phyloP scores from a whole-genome alignment of 441 rosid species.

The Pelargonium australe region DNA sequence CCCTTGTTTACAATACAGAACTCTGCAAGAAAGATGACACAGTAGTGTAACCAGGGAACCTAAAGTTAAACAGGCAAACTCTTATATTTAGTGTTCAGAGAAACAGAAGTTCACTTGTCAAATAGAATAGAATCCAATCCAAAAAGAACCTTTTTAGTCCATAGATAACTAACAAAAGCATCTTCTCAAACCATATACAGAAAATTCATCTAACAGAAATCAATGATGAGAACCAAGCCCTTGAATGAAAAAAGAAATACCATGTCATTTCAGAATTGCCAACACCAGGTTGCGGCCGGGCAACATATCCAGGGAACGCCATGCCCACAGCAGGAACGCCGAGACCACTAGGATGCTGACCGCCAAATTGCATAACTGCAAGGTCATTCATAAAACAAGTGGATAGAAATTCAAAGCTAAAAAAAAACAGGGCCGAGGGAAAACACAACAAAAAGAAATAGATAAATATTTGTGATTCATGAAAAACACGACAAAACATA shows the following conservation, averaged over 20 bases:
- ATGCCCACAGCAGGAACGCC: slow-evolving; percentile 92
- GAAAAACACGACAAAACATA: too few species aligned
- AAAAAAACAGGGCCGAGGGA: not conserved
- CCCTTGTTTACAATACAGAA: not conserved
- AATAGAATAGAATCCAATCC: not conserved
- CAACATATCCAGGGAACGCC: slow-evolving; percentile 98
- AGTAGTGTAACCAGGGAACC: too few species aligned
- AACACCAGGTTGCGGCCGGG: slow-evolving; percentile 73
- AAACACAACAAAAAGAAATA: not conserved
- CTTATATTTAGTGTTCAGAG: not conserved
- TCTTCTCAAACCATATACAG: not conserved
- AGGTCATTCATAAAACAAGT: slow-evolving; percentile 16
- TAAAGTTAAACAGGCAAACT: not conserved
- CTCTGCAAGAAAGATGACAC: not conserved
- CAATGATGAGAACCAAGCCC: not conserved
- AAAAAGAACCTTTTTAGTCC: not conserved
- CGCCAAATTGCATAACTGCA: slow-evolving; percentile 82
- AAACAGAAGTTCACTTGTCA: not conserved
- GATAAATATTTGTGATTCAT: too few species aligned
- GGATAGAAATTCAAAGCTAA: not conserved
- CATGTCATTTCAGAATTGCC: slow-evolving; percentile 96
- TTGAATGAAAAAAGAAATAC: slow-evolving; percentile 32
- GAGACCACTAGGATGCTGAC: slow-evolving; percentile 82
- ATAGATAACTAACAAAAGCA: not conserved
- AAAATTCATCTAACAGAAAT: too few species aligned